These are phyloP conservation scores for Camptophora hylomeconis DNA, from an alignment of 2,329 filamentous ascomycete genomes.

Conservation along the genomic window DNA sequence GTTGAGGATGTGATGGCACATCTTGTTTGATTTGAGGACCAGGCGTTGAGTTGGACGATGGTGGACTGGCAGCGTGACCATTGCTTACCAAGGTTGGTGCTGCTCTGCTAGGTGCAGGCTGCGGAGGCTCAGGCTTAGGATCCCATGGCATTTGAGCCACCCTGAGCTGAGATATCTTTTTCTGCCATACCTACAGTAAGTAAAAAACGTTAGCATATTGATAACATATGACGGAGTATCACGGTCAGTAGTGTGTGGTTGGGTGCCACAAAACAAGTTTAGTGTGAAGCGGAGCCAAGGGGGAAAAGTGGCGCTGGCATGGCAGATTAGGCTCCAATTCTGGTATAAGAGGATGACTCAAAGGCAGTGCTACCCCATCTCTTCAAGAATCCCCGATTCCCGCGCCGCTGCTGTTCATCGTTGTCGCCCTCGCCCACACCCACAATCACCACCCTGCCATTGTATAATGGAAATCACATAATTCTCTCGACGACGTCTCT, in stretches of 20 bases:
- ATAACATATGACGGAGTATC: constrained; percentile 1
- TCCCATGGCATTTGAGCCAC: constrained; percentile 94
- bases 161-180: constrained; percentile 70
- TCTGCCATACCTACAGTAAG: constrained; percentile 71
- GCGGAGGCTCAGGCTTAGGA: constrained; percentile 55
- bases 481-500: too few relatives aligned
- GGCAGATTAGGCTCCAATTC: constrained; percentile 10
- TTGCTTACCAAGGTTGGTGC: constrained; percentile 14
- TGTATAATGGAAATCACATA: too few relatives aligned
- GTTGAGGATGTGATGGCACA: constrained; percentile 9
- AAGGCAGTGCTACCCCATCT: constrained; percentile 10
- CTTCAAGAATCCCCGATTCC: constrained; percentile 16
- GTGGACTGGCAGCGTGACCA: constrained; percentile 19
- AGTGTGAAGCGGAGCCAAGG: constrained; percentile 6
- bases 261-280: constrained; percentile 10
- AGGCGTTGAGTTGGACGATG: constrained; percentile 22
- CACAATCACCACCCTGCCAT: background rate
- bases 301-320: too few relatives aligned
- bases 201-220: background rate
- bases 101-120: constrained; percentile 25
- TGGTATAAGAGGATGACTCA: constrained; percentile 19
- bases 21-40: constrained; percentile 12
- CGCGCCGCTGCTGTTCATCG: constrained; percentile 5
- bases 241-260: too few relatives aligned
- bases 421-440: too few relatives aligned